Evolutionary conservation across 1,139 yeast species (phyloP), one percentile per base, ranked within the genome.

Genomic region (Kurtzmaniella quercitrusa): DNA sequence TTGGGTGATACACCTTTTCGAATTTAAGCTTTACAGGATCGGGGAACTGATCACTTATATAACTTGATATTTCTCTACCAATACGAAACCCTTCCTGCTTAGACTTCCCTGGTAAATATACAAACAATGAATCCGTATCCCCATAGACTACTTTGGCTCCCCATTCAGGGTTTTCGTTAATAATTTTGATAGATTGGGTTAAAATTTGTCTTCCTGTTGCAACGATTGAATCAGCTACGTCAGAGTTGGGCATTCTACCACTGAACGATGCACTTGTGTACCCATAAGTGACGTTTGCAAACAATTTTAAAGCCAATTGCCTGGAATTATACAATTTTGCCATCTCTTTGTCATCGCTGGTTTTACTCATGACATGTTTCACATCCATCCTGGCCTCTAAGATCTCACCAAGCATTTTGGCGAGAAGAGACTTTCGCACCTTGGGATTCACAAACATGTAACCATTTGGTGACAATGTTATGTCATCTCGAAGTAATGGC

Each of bases 191-290:
- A 0, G 97, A 85, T 44, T 75, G 72, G 42, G 81, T 82, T 43
- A 93, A 63, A 0, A 90, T 84, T 59, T 91, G 97, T 46, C 98
- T 70, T 0, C 94, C 98, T 0, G 94, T 83, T 23, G 93, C 81
- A 0, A 93, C 98, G 58, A 93, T 89, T 10, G 95, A 85, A 64
- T 93, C 98, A 0, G 98, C 96, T 27, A 93, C 76, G 58, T 90
- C 98, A 0, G 95, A 82, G 55, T 94, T 88, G 0, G 98, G 98
- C 98, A 93, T 93, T 50, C 98, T 69, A 0, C 98, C 98, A 29
- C 96, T 89, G 57, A 84, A 93, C 0, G 96, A 81, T 0, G 98
- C 98, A 0, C 97, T 85, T 0, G 98, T 77, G 57, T 93, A 93
- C 0, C 98, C 98, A 66, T 93, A 93, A 0, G 97, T 91, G 14